These are phyloP conservation scores for Agaricus subrufescens DNA, from an alignment of 768 basidiomycete species.

Conservation along the genomic window DNA sequence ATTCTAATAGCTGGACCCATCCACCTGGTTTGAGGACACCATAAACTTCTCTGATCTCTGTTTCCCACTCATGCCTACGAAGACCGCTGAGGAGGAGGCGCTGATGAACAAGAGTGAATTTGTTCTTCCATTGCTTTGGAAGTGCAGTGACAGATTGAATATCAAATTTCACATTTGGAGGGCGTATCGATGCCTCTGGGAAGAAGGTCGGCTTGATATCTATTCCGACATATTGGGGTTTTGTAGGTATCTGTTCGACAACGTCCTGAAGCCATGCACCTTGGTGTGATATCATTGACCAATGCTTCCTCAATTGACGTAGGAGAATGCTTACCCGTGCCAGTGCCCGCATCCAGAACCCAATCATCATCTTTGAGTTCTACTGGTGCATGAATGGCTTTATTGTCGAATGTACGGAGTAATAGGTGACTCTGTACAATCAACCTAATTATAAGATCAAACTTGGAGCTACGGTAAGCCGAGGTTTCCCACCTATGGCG, in stretches of 20 bases:
- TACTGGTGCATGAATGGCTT: neutral
- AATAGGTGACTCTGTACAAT: neutral
- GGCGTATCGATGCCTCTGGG: neutral
- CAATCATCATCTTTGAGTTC: neutral
- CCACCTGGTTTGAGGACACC: slow-evolving; percentile 3
- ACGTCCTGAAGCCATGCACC: neutral
- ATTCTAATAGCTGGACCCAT: slow-evolving; percentile 1
- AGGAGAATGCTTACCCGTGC: too few species aligned
- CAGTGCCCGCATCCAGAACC: too few species aligned
- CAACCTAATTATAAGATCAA: neutral
- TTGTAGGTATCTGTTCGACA: neutral
- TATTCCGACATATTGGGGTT: neutral
- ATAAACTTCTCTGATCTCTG: slow-evolving; percentile 1
- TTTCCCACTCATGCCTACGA: slow-evolving; percentile 3
- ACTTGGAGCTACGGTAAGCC: too few species aligned
- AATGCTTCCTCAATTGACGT: too few species aligned
- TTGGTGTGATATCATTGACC: too few species aligned
- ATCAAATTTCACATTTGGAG: neutral
- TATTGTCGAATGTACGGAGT: neutral
- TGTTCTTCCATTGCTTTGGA: slow-evolving; percentile 6
- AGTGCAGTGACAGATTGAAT: slow-evolving; percentile 3
- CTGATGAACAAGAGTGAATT: slow-evolving; percentile 6
- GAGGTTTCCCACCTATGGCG: neutral
- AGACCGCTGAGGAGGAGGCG: slow-evolving; percentile 4
- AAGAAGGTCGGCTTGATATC: slow-evolving; percentile 4